Evolutionary conservation across 2,329 filamentous ascomycete species (phyloP).

Genomic region (Sarocladium kiliense): DNA sequence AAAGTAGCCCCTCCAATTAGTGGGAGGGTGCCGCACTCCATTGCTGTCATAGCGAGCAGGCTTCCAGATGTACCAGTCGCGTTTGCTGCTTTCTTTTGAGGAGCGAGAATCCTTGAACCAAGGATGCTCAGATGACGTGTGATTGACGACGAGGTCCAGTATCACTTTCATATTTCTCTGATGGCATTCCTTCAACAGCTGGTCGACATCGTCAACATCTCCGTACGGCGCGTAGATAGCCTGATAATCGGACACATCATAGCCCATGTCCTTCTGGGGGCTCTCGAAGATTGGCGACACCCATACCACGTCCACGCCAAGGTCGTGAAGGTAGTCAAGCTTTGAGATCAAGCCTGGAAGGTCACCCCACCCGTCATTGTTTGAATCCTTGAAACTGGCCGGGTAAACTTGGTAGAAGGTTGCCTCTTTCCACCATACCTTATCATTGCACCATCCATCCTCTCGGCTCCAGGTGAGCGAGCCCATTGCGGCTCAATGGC

Average conservation of each 20-base stretch:
- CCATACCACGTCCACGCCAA: conserved; percentile 61
- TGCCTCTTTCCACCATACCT: conserved; percentile 36
- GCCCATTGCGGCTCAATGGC: conserved; percentile 21
- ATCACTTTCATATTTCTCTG: conserved; percentile 59
- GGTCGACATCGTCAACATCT: conserved; percentile 60
- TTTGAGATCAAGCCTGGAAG: conserved; percentile 60
- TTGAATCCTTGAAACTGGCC: conserved; percentile 52
- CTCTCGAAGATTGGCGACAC: conserved; percentile 46
- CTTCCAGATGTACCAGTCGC: conserved; percentile 64
- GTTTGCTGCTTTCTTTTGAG: conserved; percentile 43
- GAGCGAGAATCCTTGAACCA: conserved; percentile 54
- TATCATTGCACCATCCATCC: conserved; percentile 24
- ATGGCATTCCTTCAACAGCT: conserved; percentile 55
- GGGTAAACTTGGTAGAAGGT: conserved; percentile 51
- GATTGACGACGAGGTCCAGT: conserved; percentile 69
- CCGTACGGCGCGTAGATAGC: conserved; percentile 63
- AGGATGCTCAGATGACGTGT: conserved; percentile 51
- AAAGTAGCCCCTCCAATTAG: conserved; percentile 48
- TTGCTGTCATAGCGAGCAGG: conserved; percentile 46
- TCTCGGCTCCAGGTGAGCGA: conserved; percentile 25
- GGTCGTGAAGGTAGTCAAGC: conserved; percentile 56
- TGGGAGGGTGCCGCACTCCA: conserved; percentile 53
- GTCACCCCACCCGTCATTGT: conserved; percentile 60
- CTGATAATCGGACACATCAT: conserved; percentile 67
- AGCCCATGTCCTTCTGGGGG: conserved; percentile 65